Evolutionary conservation across 306 rosid species (phyloP).

Genomic region (Pterocarpus santalinus): DNA sequence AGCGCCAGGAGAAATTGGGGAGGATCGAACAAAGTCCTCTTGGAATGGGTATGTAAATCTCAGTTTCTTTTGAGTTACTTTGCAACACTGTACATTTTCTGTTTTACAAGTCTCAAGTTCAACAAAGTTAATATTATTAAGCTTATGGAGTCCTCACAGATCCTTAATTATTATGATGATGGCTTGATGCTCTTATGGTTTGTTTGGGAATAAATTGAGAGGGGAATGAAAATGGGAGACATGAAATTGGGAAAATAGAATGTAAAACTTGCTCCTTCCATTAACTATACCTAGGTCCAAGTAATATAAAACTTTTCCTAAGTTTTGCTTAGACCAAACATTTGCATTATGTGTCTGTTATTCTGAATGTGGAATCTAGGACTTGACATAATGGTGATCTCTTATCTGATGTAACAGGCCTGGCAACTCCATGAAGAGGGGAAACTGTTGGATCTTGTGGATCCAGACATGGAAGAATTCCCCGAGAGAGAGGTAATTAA

Average conservation of each 20-base stretch:
- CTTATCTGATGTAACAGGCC: constrained; percentile 59
- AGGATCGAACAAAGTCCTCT: constrained; percentile 64
- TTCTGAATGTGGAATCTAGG: constrained; percentile 24
- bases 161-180: not conserved
- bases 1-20: constrained; percentile 68
- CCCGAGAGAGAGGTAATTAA: constrained; percentile 72
- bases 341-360: constrained; percentile 1
- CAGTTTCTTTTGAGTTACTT: constrained; percentile 20
- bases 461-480: constrained; percentile 66
- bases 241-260: not conserved
- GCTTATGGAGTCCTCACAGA: not conserved
- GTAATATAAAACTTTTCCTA: not conserved
- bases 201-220: not conserved
- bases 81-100: constrained; percentile 2
- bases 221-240: not conserved
- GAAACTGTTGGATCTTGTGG: constrained; percentile 75
- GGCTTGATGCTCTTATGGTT: not conserved
- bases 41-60: constrained; percentile 74
- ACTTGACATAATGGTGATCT: constrained; percentile 13
- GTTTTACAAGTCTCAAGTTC: not conserved
- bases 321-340: not conserved
- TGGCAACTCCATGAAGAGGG: constrained; percentile 89
- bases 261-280: too few species aligned
- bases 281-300: not conserved
- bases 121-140: not conserved